Base-by-base conservation (phyloP, 163 green algal genomes). In the Chloromonas sp. region DNA sequence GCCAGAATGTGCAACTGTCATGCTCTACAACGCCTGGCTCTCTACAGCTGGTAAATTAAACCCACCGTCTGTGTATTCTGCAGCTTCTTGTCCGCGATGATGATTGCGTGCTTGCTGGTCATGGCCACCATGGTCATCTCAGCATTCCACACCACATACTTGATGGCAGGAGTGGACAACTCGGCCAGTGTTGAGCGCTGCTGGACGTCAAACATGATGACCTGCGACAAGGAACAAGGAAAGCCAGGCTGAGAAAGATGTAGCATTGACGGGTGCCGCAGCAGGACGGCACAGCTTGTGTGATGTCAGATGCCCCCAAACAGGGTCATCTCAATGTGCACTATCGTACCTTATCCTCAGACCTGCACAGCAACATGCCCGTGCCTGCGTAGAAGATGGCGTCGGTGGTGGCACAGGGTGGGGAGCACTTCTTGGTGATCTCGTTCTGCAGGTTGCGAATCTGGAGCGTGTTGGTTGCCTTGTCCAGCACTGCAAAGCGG, bases 351-450 rank as follows among this genome's bases (percentile, higher is more conserved):
- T 98, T 98, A 88, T 99, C 97, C 83, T 99, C 97, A n/a, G 92
- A 95, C 60, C 96, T 92, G 90, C 95, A 97, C 81, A 99, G 92
- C 88, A 99, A 91, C 81, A 91, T 94, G 81, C 97, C 97, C 11
- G 97, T 99, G 84, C 97, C 97, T 3, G 96, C 97, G 84, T 98
- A 99, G 93, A 99, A 99, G 85, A 99, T 95, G 83, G 91, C 92
- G 84, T 98, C 96, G 0, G 92, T 96, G 78, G 91, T 94, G 36
- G 94, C 78, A 83, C 88, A 93, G 11, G 96, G 94, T 2, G 95
- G 95, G 58, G 93, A 71, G 79, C 94, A 95, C 91, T 98, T 98
- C 93, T 99, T 99, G 86, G 97, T 99, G 85, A 99, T 94, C 96
- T 96, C 87, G 66, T 95, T 95, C 87, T 93, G 87, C 81, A 94